These are phyloP conservation scores for Aaosphaeria arxii DNA, from an alignment of 2,329 filamentous ascomycete species.

Conservation along the genomic window DNA sequence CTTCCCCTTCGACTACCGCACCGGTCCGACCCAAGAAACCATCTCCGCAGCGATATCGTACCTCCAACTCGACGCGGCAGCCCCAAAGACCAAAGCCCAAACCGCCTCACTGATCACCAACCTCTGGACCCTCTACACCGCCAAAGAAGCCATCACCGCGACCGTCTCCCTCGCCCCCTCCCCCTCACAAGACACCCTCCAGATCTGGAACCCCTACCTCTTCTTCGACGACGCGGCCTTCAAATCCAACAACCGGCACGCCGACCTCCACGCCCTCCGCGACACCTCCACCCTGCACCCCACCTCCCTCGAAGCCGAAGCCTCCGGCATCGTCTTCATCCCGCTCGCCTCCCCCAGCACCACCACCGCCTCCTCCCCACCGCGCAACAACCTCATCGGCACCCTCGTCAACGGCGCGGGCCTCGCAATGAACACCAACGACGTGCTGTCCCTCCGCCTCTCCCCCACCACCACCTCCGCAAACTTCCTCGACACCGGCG, in stretches of 20 bases:
- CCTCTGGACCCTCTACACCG: slow-evolving; percentile 59
- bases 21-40: slow-evolving; percentile 37
- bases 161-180: slow-evolving; percentile 49
- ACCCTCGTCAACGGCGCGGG: slow-evolving; percentile 88
- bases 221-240: slow-evolving; percentile 70
- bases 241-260: slow-evolving; percentile 59
- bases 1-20: slow-evolving; percentile 62
- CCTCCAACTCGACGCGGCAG: slow-evolving; percentile 51
- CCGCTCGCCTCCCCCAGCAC: slow-evolving; percentile 41
- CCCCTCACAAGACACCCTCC: slow-evolving; percentile 38
- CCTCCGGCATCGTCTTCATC: slow-evolving; percentile 76
- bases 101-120: slow-evolving; percentile 51
- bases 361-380: slow-evolving; percentile 1
- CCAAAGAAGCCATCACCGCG: slow-evolving; percentile 64
- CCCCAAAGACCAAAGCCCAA: slow-evolving; percentile 42
- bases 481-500: slow-evolving; percentile 88
- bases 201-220: slow-evolving; percentile 55
- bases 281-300: slow-evolving; percentile 51
- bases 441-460: slow-evolving; percentile 67
- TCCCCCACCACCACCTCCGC: slow-evolving; percentile 61
- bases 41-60: slow-evolving; percentile 48
- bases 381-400: slow-evolving; percentile 62
- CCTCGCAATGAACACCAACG: slow-evolving; percentile 86
- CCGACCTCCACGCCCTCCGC: slow-evolving; percentile 58
- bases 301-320: slow-evolving; percentile 61